Conservation (phyloP, 306 rosid genomes). For the Bauhinia variegata region DNA sequence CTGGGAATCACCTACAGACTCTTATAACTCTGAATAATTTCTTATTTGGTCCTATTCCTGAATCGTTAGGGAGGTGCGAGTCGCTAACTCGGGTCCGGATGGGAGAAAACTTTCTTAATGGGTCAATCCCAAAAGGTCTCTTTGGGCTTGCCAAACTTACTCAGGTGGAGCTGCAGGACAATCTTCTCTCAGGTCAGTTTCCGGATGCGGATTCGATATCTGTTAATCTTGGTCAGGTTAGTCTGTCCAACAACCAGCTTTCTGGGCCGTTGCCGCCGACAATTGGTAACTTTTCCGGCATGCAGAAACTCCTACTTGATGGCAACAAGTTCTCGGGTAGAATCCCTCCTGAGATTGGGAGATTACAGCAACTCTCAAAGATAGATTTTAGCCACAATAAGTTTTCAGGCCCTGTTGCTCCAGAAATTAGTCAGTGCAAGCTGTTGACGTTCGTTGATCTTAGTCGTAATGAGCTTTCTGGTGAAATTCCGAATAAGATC, state of each 20-base stretch:
- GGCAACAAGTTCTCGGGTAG: slow-evolving; percentile 78
- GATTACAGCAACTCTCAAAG: slow-evolving; percentile 82
- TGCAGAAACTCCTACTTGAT: slow-evolving; percentile 90
- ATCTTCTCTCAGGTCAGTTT: slow-evolving; percentile 65
- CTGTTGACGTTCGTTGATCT: slow-evolving; percentile 81
- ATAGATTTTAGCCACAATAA: slow-evolving; percentile 81
- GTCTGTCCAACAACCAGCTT: slow-evolving; percentile 78
- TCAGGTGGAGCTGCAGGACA: slow-evolving; percentile 88
- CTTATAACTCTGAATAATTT: slow-evolving; percentile 76
- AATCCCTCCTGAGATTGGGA: slow-evolving; percentile 84
- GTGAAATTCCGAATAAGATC: slow-evolving; percentile 78
- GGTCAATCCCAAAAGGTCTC: slow-evolving; percentile 85
- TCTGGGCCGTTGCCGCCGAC: slow-evolving; percentile 74
- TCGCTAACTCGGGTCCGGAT: slow-evolving; percentile 78
- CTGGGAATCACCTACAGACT: slow-evolving; percentile 72
- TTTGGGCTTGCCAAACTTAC: slow-evolving; percentile 69
- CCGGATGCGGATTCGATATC: slow-evolving; percentile 58
- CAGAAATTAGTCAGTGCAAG: slow-evolving; percentile 82
- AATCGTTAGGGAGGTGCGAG: slow-evolving; percentile 69
- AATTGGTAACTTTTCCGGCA: slow-evolving; percentile 82
- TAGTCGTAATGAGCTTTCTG: slow-evolving; percentile 77
- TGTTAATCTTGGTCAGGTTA: slow-evolving; percentile 74
- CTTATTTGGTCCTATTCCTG: slow-evolving; percentile 86
- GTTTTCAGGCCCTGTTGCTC: slow-evolving; percentile 67
- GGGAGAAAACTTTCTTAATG: slow-evolving; percentile 87